A percentile compares a stretch with the other conserved stretches of the same genome.
Evolutionary conservation across 2,329 filamentous ascomycete genomes (phyloP).

Genomic region (Epichloe baconii): DNA sequence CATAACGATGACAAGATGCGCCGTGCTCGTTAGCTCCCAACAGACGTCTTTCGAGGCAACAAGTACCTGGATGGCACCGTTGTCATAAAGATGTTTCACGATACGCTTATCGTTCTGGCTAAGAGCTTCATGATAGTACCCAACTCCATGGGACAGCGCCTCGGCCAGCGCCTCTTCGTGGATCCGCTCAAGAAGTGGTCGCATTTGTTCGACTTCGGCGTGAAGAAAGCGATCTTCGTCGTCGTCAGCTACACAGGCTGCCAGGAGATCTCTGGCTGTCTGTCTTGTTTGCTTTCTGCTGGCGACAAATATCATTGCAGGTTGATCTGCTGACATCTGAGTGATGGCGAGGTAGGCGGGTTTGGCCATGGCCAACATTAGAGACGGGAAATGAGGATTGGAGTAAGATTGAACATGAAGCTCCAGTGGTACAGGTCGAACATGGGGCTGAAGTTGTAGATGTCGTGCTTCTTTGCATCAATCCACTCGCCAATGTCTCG

Average conservation of each 20-base stretch:
- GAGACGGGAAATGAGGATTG: slow-evolving; percentile 90
- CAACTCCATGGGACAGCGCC: slow-evolving; percentile 83
- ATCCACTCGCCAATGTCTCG: slow-evolving; percentile 96
- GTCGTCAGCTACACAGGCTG: slow-evolving; percentile 77
- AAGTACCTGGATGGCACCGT: slow-evolving; percentile 80
- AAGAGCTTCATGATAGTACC: slow-evolving; percentile 93
- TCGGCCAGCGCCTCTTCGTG: slow-evolving; percentile 81
- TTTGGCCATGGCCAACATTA: slow-evolving; percentile 98
- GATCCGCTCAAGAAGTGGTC: slow-evolving; percentile 67
- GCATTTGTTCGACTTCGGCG: slow-evolving; percentile 67
- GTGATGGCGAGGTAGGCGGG: slow-evolving; percentile 82
- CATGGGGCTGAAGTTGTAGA: slow-evolving; percentile 97
- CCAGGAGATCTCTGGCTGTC: slow-evolving; percentile 75
- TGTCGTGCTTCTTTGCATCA: slow-evolving; percentile 92
- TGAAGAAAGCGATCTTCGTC: slow-evolving; percentile 91
- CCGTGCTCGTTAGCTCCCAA: slow-evolving; percentile 83
- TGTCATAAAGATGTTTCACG: slow-evolving; percentile 79
- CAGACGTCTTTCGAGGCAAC: slow-evolving; percentile 71
- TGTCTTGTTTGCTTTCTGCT: slow-evolving; percentile 84
- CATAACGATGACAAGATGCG: slow-evolving; percentile 91
- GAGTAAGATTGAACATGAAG: slow-evolving; percentile 91
- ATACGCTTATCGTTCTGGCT: slow-evolving; percentile 83
- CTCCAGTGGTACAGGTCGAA: slow-evolving; percentile 78
- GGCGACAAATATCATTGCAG: slow-evolving; percentile 82
- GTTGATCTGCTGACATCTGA: slow-evolving; percentile 78